These are phyloP conservation scores for Pluteus cervinus DNA, from an alignment of 768 basidiomycete species.

Conservation along the genomic window DNA sequence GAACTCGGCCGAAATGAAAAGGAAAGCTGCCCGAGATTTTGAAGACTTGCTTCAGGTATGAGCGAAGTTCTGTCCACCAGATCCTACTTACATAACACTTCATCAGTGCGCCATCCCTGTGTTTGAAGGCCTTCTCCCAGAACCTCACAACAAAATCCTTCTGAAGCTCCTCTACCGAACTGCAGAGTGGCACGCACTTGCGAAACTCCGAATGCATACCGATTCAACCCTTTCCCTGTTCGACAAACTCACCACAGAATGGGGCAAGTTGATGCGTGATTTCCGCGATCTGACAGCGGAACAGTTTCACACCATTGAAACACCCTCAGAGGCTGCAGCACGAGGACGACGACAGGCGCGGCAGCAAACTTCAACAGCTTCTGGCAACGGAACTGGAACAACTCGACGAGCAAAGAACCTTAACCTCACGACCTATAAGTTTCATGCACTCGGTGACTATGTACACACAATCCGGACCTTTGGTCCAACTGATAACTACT, in stretches of 20 bases:
- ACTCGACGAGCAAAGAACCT: conserved; percentile 3
- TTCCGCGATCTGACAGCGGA: conserved; percentile 15
- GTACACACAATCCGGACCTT: conserved; percentile 12
- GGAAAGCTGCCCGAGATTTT: conserved; percentile 31
- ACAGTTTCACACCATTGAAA: conserved; percentile 14
- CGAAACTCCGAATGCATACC: conserved; percentile 30
- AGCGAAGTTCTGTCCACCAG: neutral
- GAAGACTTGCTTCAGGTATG: conserved; percentile 38
- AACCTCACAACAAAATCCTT: conserved; percentile 18
- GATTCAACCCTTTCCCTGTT: conserved; percentile 23
- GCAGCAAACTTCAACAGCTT: too few relatives aligned
- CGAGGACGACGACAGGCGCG: conserved; percentile 13
- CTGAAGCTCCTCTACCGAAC: conserved; percentile 22
- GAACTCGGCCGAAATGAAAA: conserved; percentile 29
- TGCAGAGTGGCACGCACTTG: conserved; percentile 29
- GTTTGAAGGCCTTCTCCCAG: conserved; percentile 29
- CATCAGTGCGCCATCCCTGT: conserved; percentile 25
- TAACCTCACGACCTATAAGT: conserved; percentile 11
- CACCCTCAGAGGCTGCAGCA: conserved; percentile 18
- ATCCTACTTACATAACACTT: neutral
- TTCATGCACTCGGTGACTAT: conserved; percentile 25
- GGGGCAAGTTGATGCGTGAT: conserved; percentile 17
- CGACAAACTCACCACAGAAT: conserved; percentile 18
- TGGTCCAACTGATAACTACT: conserved; percentile 31
- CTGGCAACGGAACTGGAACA: too few relatives aligned